phyloP scores from a whole-genome alignment of 495 filamentous ascomycete species.

The Aspergillus affinis region DNA sequence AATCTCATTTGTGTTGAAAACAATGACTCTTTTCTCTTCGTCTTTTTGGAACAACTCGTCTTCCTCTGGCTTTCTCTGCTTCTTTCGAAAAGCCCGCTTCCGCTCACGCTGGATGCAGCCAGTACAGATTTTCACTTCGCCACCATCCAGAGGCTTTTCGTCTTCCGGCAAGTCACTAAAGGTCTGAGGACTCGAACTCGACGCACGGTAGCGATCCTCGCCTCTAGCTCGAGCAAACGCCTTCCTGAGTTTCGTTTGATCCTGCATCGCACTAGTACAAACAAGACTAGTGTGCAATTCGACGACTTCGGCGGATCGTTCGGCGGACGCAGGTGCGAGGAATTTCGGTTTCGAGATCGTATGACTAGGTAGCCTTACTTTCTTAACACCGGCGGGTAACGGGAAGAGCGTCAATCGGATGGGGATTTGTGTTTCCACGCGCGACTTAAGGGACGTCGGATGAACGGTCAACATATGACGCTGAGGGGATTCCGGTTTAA shows the following conservation, averaged over 20 bases:
- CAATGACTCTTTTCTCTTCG: slow-evolving; percentile 77
- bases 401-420: slow-evolving; percentile 73
- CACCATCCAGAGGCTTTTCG: slow-evolving; percentile 75
- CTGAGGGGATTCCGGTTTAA: slow-evolving; percentile 24
- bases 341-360: slow-evolving; percentile 92
- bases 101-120: slow-evolving; percentile 82
- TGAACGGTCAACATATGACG: slow-evolving; percentile 55
- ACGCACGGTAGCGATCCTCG: slow-evolving; percentile 26
- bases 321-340: slow-evolving; percentile 62
- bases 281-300: slow-evolving; percentile 81
- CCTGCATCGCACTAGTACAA: slow-evolving; percentile 90
- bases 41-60: slow-evolving; percentile 74
- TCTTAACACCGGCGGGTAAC: slow-evolving; percentile 70
- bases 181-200: slow-evolving; percentile 32
- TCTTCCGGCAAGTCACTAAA: slow-evolving; percentile 49
- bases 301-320: slow-evolving; percentile 65
- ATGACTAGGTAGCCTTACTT: slow-evolving; percentile 79
- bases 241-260: slow-evolving; percentile 57
- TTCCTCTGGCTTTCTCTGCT: slow-evolving; percentile 81
- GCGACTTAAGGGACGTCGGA: slow-evolving; percentile 73
- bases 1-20: slow-evolving; percentile 91
- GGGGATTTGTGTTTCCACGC: slow-evolving; percentile 92
- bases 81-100: slow-evolving; percentile 87
- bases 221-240: slow-evolving; percentile 67
- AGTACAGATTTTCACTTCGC: slow-evolving; percentile 78